Evolutionary conservation across 805 yeast species (phyloP), one percentile per base, ranked within the genome.

Genomic region (Ogataea kodamae): DNA sequence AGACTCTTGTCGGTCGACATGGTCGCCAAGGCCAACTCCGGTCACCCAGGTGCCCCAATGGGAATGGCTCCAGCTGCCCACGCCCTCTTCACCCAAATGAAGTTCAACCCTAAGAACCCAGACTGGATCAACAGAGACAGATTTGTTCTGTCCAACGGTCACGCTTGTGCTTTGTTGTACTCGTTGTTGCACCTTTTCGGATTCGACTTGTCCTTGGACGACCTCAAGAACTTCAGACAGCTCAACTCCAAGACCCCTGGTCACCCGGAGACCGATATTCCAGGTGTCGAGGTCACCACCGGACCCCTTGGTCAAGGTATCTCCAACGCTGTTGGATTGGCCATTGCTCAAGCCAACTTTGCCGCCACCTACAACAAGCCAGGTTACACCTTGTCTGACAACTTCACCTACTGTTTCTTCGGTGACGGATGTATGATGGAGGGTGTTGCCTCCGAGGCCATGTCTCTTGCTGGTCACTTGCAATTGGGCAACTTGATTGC

Each of bases 221-320:
- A 90, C 65, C 73, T 90, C 65, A 81, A 88, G 72, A 64, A 72
- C 44, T 92, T 92, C 71, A 83, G 97, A 74, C 94, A 85, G 67
- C 65, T 89, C 56, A 72, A 74, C 59, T 88, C 97, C 46, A 82
- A 79, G 68, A 82, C 95, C 42, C 97, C 98, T 31, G 98, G 98
- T 51, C 98, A 90, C 70, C 98, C 98, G 37, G 98, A 90, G 71
- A 12, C 68, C 43, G 94, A 84, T 57, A 74, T 83, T 42, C 88
- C 92, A 33, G 97, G 97, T 62, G 78, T 88, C 41, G 98, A 90
- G 64, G 95, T 89, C 55, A 88, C 97, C 63, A 90, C 97, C 43
- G 98, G 98, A 64, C 97, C 98, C 39, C 77, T 90, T 55, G 98
- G 98, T 62, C 98, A 90, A 70, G 98, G 98, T 81, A 76, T 90